phyloP scores from a whole-genome alignment of 2,329 filamentous ascomycete genomes.

The Trichoderma simmonsii region DNA sequence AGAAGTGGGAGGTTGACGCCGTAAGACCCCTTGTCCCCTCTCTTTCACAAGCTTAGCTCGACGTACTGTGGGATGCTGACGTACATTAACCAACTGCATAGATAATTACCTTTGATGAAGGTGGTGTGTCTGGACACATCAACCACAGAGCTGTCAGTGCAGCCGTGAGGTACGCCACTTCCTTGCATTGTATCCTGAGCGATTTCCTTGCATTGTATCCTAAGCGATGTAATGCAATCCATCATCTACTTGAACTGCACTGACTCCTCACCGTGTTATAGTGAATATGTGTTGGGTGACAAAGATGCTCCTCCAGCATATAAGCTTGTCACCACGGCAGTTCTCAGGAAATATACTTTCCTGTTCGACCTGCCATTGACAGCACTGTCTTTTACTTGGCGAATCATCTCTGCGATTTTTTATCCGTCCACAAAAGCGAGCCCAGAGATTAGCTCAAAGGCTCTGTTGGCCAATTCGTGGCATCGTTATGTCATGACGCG shows the following conservation, averaged over 20 bases:
- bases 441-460: constrained; percentile 26
- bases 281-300: constrained; percentile 30
- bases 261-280: constrained; percentile 14
- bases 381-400: constrained; percentile 33
- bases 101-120: constrained; percentile 42
- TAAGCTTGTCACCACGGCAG: constrained; percentile 34
- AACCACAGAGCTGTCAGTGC: constrained; percentile 40
- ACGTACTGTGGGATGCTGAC: background rate
- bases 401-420: constrained; percentile 22
- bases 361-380: constrained; percentile 38
- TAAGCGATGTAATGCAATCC: background rate
- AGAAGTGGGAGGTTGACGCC: constrained; percentile 36
- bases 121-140: constrained; percentile 39
- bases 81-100: constrained; percentile 15
- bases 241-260: background rate
- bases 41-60: background rate
- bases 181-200: background rate
- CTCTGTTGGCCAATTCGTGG: constrained; percentile 37
- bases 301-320: constrained; percentile 33
- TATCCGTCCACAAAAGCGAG: constrained; percentile 21
- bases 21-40: constrained; percentile 2
- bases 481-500: constrained; percentile 34
- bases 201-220: background rate
- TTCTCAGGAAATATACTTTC: constrained; percentile 39
- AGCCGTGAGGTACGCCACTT: constrained; percentile 34